Evolutionary conservation across 2,329 filamentous ascomycete species (phyloP).

Genomic region (Ascocoryne sarcoides): DNA sequence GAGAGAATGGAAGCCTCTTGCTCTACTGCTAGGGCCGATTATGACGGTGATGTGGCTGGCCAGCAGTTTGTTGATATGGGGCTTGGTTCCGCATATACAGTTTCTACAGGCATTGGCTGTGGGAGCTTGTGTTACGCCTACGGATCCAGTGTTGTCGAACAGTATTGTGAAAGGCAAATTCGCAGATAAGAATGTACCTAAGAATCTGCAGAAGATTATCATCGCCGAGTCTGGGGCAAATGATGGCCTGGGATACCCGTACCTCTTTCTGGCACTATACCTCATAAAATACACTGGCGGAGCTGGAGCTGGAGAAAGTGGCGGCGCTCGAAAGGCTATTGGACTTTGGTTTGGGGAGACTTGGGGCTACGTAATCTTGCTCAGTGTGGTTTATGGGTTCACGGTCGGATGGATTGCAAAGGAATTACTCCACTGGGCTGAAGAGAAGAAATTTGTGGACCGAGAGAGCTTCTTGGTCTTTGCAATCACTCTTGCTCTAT

Average conservation of each 20-base stretch:
- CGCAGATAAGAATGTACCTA: conserved; percentile 82
- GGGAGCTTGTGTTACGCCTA: conserved; percentile 83
- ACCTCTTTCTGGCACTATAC: conserved; percentile 77
- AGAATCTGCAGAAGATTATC: conserved; percentile 70
- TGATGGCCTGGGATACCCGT: conserved; percentile 78
- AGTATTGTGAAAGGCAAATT: conserved; percentile 91
- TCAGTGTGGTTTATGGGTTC: conserved; percentile 71
- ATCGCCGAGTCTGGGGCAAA: conserved; percentile 78
- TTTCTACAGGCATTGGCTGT: conserved; percentile 75
- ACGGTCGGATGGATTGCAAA: conserved; percentile 74
- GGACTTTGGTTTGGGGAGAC: conserved; percentile 79
- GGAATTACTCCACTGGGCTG: conserved; percentile 74
- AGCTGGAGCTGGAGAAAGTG: conserved; percentile 43
- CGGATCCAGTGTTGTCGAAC: conserved; percentile 80
- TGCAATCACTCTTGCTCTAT: conserved; percentile 74
- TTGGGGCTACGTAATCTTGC: conserved; percentile 71
- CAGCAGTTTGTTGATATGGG: conserved; percentile 74
- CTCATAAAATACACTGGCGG: conserved; percentile 66
- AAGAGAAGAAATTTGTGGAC: conserved; percentile 60
- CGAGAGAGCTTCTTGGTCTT: conserved; percentile 36
- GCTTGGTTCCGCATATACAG: conserved; percentile 57
- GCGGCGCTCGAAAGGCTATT: conserved; percentile 58
- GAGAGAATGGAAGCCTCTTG: conserved; percentile 68
- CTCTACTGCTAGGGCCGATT: conserved; percentile 68
- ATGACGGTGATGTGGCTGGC: conserved; percentile 83